Conservation (phyloP, 345 rosid genomes). For the Cardiospermum halicacabum region DNA sequence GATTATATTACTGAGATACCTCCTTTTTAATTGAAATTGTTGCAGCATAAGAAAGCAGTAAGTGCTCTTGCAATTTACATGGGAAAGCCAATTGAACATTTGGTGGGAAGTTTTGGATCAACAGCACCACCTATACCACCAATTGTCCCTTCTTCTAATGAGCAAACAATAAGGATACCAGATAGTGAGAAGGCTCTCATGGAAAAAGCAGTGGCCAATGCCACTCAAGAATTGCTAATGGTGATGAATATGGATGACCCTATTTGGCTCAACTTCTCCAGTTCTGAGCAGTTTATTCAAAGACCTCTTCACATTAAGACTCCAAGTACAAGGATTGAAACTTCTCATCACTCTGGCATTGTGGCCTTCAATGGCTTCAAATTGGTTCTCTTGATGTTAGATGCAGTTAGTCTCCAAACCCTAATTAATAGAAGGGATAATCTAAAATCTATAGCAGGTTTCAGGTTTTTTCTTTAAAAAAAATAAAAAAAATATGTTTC, state of each 20-base stretch:
- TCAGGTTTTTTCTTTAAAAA: no score
- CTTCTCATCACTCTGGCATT: conserved; percentile 45
- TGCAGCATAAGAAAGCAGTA: conserved; percentile 40
- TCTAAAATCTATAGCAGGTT: no score
- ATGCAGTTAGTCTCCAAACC: conserved; percentile 36
- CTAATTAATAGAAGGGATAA: no score
- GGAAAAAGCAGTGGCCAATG: conserved; percentile 37
- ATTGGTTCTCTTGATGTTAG: conserved; percentile 47
- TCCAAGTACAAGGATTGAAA: conserved; percentile 42
- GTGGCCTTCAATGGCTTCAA: conserved; percentile 35
- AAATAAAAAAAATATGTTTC: no score
- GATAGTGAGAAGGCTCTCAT: conserved; percentile 34
- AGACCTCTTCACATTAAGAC: conserved; percentile 25
- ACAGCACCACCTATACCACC: conserved; percentile 2
- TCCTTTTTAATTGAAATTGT: background rate
- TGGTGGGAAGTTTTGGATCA: conserved; percentile 9
- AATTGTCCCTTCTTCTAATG: no score
- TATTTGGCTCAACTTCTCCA: conserved; percentile 46
- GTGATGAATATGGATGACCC: conserved; percentile 40
- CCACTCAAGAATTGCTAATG: conserved; percentile 49
- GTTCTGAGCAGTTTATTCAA: conserved; percentile 35
- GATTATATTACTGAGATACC: background rate
- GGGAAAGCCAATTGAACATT: conserved; percentile 25
- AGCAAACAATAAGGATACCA: no score
- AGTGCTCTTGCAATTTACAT: conserved; percentile 29